Evolutionary conservation across 768 basidiomycete genomes (phyloP), one percentile per base, ranked within the genome.

Genomic region (Boletus rubescentipes): DNA sequence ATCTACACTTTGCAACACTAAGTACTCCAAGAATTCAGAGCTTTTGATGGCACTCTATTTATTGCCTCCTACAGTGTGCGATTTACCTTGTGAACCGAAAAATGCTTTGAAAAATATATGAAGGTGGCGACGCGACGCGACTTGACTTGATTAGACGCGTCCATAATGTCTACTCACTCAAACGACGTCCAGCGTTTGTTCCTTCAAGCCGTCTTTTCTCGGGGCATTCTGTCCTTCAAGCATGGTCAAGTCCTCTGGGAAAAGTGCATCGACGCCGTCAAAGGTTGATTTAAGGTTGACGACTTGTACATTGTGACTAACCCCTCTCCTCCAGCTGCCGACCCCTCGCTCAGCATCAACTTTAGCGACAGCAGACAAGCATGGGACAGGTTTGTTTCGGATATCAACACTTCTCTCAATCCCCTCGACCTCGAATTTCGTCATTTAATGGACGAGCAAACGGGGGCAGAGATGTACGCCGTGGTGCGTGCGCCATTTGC

Each of bases 141-240:
- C 55, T 40, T 37, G 34, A 15, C 40, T 48, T 53, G 35, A 38
- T 14, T 16, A 6, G 32, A 23, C 46, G 21, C 46, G 44, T 32
- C 40, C 8, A 44, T 54, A 48, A 66, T 62, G 44, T 76, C 83
- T 75, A 77, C 76, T 38, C 74, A 75, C 35, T 61, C 80, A n/a
- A 72, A 73, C 67, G 89, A 92, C 66, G 84, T 89, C 5, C 82
- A 84, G 57, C 81, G 84, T 35, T 79, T 94, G 42, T 93, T 90
- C 61, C 79, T 93, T 18, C 92, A 94, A 58, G 83, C 88, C 0
- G 72, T 92, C 20, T 72, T 93, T 23, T 89, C 90, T 20, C 79
- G 91, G 16, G 79, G 85, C 15, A 70, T 84, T 9, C 67, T 93
- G 5, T 83, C 89, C n/a, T 76, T 76, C 43, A 77, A 78, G 20